Base-by-base conservation (phyloP, 2,329 filamentous ascomycete species). In the Aureobasidium sp. region DNA sequence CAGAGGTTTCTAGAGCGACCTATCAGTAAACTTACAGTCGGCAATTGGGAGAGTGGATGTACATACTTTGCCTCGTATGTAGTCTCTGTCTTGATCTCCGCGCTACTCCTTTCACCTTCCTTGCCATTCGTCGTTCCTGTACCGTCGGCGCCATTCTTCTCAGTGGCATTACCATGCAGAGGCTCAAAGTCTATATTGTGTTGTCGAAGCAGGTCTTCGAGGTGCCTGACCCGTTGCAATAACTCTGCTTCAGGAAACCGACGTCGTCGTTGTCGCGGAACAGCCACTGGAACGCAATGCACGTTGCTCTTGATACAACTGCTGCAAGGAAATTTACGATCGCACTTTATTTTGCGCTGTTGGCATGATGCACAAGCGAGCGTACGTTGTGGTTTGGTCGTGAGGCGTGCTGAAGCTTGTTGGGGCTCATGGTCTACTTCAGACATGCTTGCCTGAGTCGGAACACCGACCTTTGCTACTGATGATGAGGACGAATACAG, bases 301-400 rank as follows among this genome's bases (percentile, higher is more conserved):
- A 81, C 81, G 26, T 79, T 75, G 58, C 83, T 80, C 73, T 83
- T 87, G 70, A 84, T 77, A 70, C 88, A 90, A 73, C 87, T 87
- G 68, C 82, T 78, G 70, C 88, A 91, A 17, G 88, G 88, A 73
- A 86, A 86, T 67, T 81, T 84, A 73, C 87, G 87, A 73, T 67
- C 64, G 73, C 88, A 91, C 64, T 86, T 86, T 46, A 91, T 82
- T 72, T 91, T 91, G 64, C 87, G 84, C 71, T 89, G 87, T 71
- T 91, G 88, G 70, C 89, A 93, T 23, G 86, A 79, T 15, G 90
- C 80, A 69, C 89, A 93, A 41, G 82, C 77, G 26, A 59, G 56
- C 13, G 36, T 20, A 4, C 56, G 56, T 23, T 39, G 56, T 20
- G 56, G 13, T 15, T 59, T 59, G 7, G 39, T 29, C 17, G 27